Conservation (phyloP, 179 eudicot genomes). For the Corrigiola litoralis region DNA sequence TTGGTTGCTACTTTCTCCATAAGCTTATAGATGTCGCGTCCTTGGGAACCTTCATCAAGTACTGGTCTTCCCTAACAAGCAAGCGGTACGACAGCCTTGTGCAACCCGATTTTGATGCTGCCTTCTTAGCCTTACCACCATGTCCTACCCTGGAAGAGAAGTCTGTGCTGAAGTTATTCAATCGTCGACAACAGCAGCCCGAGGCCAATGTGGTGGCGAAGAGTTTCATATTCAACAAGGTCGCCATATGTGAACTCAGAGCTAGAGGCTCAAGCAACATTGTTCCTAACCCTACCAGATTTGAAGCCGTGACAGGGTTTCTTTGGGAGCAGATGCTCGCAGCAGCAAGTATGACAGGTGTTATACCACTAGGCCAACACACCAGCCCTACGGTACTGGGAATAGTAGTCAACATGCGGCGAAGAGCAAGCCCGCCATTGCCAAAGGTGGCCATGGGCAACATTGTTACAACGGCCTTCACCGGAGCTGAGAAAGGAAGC, state of each 20-base stretch:
- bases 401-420: background rate
- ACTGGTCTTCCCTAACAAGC: background rate
- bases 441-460: slow-evolving; percentile 13
- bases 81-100: background rate
- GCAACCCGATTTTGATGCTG: background rate
- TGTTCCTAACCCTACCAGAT: background rate
- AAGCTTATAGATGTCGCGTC: slow-evolving; percentile 5
- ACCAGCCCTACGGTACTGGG: background rate
- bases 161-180: background rate
- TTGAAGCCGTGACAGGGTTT: slow-evolving; percentile 8
- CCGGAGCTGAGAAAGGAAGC: background rate
- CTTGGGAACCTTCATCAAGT: slow-evolving; percentile 1
- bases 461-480: background rate
- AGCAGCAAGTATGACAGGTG: background rate
- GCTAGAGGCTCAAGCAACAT: background rate
- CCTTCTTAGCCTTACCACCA: slow-evolving; percentile 11
- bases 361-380: background rate
- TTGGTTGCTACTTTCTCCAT: slow-evolving; percentile 14
- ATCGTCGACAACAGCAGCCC: background rate
- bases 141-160: background rate
- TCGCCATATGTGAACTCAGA: background rate
- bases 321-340: background rate
- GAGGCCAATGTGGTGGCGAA: background rate
- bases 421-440: slow-evolving; percentile 3
- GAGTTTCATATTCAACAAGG: background rate